phyloP scores from a whole-genome alignment of 225 moss, liverwort and hornwort genomes.

The Pleurozium schreberi region DNA sequence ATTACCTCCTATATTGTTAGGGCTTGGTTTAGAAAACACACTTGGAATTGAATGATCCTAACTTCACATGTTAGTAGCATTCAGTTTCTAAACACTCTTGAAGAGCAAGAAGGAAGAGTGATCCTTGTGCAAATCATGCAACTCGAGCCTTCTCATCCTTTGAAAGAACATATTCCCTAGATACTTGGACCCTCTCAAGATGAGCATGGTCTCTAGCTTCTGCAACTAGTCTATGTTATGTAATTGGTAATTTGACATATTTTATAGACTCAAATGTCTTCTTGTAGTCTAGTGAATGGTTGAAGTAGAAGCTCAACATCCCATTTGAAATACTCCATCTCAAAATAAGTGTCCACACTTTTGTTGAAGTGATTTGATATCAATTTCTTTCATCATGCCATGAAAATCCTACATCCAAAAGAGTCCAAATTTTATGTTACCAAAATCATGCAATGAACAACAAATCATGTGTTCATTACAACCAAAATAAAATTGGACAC shows the following conservation, averaged over 20 bases:
- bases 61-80: not conserved
- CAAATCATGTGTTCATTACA: not conserved
- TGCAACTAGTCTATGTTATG: not conserved
- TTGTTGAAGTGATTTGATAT: not conserved
- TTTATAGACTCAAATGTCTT: not conserved
- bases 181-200: not conserved
- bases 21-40: not conserved
- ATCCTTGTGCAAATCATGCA: not conserved
- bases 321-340: not conserved
- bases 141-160: too few relatives aligned
- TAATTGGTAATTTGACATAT: not conserved
- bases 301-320: not conserved
- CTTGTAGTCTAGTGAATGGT: not conserved
- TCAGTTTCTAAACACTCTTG: too few relatives aligned
- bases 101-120: not conserved
- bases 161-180: not conserved
- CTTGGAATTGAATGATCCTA: not conserved
- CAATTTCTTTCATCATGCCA: not conserved
- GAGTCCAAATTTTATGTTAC: too few relatives aligned
- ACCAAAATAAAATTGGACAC: not conserved
- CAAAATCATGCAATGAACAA: not conserved
- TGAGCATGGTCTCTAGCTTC: not conserved
- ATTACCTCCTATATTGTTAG: not conserved
- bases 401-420: not conserved
- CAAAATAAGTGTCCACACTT: too few relatives aligned